Base-by-base conservation (phyloP, 768 basidiomycete species). In the Fomitopsis serialis region DNA sequence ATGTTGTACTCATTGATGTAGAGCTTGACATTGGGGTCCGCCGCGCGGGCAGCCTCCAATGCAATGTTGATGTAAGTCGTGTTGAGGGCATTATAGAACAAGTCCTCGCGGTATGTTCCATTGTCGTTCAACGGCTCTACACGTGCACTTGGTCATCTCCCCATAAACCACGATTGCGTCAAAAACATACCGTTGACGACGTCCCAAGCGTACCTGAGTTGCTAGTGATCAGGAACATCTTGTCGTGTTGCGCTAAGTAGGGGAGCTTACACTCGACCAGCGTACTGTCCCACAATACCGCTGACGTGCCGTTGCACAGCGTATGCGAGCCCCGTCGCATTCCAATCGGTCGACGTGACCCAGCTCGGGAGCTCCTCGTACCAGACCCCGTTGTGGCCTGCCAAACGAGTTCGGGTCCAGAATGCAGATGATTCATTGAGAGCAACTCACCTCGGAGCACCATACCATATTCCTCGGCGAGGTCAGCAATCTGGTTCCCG, bases 81-180 rank as follows among this genome's bases (percentile, higher is more conserved):
- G n/a, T 76, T 75, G 23, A 77, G 70, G 2, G 74, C 75, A 56
- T 73, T 72, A 68, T 71, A 81, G 70, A 82, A 85, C 15, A 84
- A 73, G 49, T 74, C 68, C 19, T 67, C 51, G 42, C 81, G 76
- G 66, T 70, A 80, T 9, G 78, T 80, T 19, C 84, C 82, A 58
- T 84, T 73, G 29, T 84, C 82, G 58, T 82, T 79, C 69, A 84
- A 80, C 10, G 78, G 74, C 63, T 82, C 62, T 63, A 50, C 29
- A 50, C 46, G 23, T n/a, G 32, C 21, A 6, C 17, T 17, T 10
- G 22, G 11, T n/a, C 15, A 19, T 21, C 25, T n/a, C 29, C 5
- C 29, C 29, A 5, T 32, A 32, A 6, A 5, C 11, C 6, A 11
- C 29, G 29, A 32, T 32, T 6, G 11, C 11, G 29, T 32, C 11